Percentiles rank a stretch among this genome's conserved stretches.
Evolutionary conservation across 2,329 filamentous ascomycete species (phyloP).

Genomic region (Penicillium occitanis): DNA sequence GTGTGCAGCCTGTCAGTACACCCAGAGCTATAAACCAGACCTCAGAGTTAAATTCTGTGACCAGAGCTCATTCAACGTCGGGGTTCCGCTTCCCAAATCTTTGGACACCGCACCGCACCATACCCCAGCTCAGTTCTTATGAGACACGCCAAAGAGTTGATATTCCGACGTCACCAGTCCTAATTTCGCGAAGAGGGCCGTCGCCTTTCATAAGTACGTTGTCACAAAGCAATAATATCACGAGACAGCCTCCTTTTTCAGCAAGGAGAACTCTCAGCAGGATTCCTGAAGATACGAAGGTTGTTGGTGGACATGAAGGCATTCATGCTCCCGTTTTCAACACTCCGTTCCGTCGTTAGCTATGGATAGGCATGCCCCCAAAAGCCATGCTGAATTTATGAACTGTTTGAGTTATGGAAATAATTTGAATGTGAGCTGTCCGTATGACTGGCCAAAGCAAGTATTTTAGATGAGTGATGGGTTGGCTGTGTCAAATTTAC

Average conservation of each 20-base stretch:
- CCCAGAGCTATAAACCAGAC: background rate
- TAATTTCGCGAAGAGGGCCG: background rate
- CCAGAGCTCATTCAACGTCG: background rate
- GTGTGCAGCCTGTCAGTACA: background rate
- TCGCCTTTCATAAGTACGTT: background rate
- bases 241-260: background rate
- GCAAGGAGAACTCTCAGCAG: background rate
- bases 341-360: slow-evolving; percentile 14
- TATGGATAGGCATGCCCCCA: background rate
- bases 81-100: slow-evolving; percentile 11
- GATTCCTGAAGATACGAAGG: background rate
- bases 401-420: background rate
- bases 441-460: background rate
- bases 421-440: background rate
- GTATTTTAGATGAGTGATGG: background rate
- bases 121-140: background rate
- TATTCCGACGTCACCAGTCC: background rate
- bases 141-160: background rate
- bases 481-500: background rate
- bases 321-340: slow-evolving; percentile 9
- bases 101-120: slow-evolving; percentile 7
- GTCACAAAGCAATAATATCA: background rate
- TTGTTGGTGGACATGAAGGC: background rate
- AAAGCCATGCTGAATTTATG: background rate
- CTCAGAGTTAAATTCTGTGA: background rate